phyloP scores from a whole-genome alignment of 2,329 filamentous ascomycete genomes.

The Penicillium sp. region DNA sequence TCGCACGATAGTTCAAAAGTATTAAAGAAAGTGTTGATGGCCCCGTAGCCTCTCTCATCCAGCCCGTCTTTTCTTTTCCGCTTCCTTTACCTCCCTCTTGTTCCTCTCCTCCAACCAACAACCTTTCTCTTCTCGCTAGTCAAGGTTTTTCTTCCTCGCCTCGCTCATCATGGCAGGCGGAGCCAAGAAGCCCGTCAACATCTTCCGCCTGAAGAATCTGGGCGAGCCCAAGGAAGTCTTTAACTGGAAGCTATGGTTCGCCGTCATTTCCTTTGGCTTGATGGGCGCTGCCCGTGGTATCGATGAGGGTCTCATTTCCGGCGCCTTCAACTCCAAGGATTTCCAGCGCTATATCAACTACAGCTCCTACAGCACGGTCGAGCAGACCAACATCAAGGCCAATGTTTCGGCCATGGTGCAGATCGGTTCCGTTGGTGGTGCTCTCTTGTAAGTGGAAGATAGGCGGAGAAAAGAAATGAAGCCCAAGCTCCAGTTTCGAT shows the following conservation, averaged over 20 bases:
- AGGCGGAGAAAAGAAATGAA: neutral
- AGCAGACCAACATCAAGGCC: slow-evolving; percentile 68
- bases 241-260: slow-evolving; percentile 79
- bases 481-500: neutral
- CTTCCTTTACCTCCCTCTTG: neutral
- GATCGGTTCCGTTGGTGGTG: slow-evolving; percentile 72
- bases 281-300: slow-evolving; percentile 76
- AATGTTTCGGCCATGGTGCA: slow-evolving; percentile 84
- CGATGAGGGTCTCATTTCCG: slow-evolving; percentile 78
- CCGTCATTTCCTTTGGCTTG: slow-evolving; percentile 71
- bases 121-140: neutral
- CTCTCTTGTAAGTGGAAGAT: slow-evolving; percentile 55
- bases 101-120: neutral
- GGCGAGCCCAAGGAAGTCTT: slow-evolving; percentile 70
- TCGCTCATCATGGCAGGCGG: slow-evolving; percentile 47
- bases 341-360: slow-evolving; percentile 65
- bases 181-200: slow-evolving; percentile 45
- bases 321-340: slow-evolving; percentile 67
- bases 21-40: slow-evolving; percentile 4
- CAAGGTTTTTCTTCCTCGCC: neutral
- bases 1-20: neutral
- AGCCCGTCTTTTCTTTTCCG: neutral
- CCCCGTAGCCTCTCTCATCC: neutral
- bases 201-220: slow-evolving; percentile 64
- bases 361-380: slow-evolving; percentile 53